phyloP scores from a whole-genome alignment of 257 asterid species.

The Paraleonurus japonicus region DNA sequence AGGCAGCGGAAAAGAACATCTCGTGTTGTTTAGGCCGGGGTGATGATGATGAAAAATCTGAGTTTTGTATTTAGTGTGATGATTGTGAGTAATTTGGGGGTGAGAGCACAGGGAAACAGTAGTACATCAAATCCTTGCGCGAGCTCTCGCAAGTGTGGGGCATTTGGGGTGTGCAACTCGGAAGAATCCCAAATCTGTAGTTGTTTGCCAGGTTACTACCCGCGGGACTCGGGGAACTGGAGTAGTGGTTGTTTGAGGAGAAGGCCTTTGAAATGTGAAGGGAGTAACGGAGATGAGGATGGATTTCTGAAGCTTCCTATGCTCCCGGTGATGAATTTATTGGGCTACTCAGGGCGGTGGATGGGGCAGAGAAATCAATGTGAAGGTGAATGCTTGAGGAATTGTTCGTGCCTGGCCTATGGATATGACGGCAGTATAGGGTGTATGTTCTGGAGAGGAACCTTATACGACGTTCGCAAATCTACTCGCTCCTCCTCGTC shows the following conservation, averaged over 20 bases:
- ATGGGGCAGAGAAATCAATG: constrained; percentile 35
- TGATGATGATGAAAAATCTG: not conserved
- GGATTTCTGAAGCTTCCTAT: constrained; percentile 40
- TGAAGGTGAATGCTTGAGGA: constrained; percentile 33
- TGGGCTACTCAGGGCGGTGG: constrained; percentile 38
- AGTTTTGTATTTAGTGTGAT: not conserved
- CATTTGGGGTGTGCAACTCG: constrained; percentile 39
- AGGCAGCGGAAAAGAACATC: no score
- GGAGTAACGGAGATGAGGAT: constrained; percentile 34
- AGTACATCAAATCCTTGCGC: constrained; percentile 16
- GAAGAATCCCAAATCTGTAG: constrained; percentile 34
- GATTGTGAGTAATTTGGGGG: not conserved
- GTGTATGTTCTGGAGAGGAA: constrained; percentile 52
- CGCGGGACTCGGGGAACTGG: constrained; percentile 48
- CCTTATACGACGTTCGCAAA: constrained; percentile 40
- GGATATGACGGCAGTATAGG: constrained; percentile 38
- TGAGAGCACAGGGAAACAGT: not conserved
- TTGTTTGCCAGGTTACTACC: constrained; percentile 46
- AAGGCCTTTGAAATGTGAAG: constrained; percentile 32
- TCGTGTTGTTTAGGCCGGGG: no score
- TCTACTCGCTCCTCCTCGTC: constrained; percentile 27
- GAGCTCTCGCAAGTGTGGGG: constrained; percentile 22
- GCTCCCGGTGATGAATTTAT: constrained; percentile 29
- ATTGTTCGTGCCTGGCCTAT: constrained; percentile 58
- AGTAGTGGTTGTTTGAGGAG: constrained; percentile 48